A percentile compares a stretch with the other conserved stretches of the same genome.
phyloP scores from a whole-genome alignment of 805 yeast species.

The Blastobotrys parvus region DNA sequence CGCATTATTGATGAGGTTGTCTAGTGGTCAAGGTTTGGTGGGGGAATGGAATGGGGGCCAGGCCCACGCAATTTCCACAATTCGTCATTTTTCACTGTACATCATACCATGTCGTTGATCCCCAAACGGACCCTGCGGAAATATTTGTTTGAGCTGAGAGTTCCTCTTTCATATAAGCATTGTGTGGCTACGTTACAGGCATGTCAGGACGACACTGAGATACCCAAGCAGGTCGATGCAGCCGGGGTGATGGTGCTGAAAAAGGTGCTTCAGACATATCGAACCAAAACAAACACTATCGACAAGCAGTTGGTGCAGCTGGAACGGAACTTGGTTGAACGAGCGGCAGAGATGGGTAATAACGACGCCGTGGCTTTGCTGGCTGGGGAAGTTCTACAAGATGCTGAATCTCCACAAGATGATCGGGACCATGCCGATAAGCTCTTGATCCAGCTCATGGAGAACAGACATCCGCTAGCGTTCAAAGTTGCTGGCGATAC shows the following conservation, averaged over 20 bases:
- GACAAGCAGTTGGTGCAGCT: constrained; percentile 49
- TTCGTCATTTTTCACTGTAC: too few relatives aligned
- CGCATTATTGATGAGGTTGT: background rate
- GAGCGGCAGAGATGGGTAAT: constrained; percentile 76
- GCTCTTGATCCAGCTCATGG: constrained; percentile 49
- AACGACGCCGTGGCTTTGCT: constrained; percentile 71
- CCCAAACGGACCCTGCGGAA: constrained; percentile 15
- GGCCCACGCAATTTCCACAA: too few relatives aligned
- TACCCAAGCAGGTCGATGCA: constrained; percentile 42
- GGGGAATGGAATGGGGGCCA: too few relatives aligned
- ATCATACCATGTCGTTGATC: too few relatives aligned
- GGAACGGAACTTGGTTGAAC: constrained; percentile 69
- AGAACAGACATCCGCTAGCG: constrained; percentile 60
- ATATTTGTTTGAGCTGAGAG: constrained; percentile 20
- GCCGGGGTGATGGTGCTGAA: constrained; percentile 62
- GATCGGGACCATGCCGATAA: constrained; percentile 57
- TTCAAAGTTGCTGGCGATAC: constrained; percentile 75
- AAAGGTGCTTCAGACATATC: constrained; percentile 50
- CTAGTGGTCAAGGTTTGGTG: background rate
- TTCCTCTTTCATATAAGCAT: constrained; percentile 19
- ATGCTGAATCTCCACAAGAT: constrained; percentile 33
- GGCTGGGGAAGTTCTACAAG: constrained; percentile 39
- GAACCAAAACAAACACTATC: constrained; percentile 52
- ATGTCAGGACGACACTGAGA: constrained; percentile 13
- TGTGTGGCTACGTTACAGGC: constrained; percentile 16